A percentile compares a stretch with the other conserved stretches of the same genome.
These are phyloP conservation scores for Erodium texanum DNA, from an alignment of 441 rosid species.

Conservation along the genomic window DNA sequence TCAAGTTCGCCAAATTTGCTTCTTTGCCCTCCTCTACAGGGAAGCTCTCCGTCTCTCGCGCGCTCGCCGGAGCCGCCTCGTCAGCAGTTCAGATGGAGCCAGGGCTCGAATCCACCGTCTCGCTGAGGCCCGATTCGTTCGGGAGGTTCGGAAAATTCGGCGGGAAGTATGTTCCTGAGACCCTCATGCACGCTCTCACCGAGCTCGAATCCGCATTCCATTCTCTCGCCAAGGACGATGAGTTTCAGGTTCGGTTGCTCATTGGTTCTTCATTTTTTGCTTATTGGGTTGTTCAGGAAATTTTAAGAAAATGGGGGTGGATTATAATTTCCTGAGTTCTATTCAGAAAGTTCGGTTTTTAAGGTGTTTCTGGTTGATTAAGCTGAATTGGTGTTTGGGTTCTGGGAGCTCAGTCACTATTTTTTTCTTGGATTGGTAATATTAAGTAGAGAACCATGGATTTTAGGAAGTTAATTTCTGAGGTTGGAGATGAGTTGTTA, in stretches of 20 bases:
- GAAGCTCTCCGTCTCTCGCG: constrained; percentile 31
- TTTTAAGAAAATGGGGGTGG: not conserved
- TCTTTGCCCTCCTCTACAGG: constrained; percentile 11
- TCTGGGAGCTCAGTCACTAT: not conserved
- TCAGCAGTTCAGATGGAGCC: constrained; percentile 26
- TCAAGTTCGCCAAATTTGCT: constrained; percentile 22
- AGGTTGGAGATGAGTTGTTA: not conserved
- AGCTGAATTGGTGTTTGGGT: not conserved
- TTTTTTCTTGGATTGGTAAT: not conserved
- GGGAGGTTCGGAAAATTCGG: constrained; percentile 89
- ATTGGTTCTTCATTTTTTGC: not conserved
- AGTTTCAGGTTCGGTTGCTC: constrained; percentile 50
- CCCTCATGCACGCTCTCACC: constrained; percentile 75
- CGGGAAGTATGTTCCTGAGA: constrained; percentile 89
- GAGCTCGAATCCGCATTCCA: constrained; percentile 73
- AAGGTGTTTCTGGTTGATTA: not conserved
- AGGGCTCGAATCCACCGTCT: constrained; percentile 23
- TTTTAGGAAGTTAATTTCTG: not conserved
- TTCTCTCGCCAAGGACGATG: constrained; percentile 45
- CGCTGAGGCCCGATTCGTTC: constrained; percentile 69
- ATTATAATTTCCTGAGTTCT: not conserved
- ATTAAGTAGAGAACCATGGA: not conserved
- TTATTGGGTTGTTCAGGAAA: not conserved
- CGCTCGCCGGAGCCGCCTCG: constrained; percentile 28
- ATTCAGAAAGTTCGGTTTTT: no score